Evolutionary conservation across 148 eudicot genomes (phyloP), one percentile per base, ranked within the genome.

Genomic region (Vaccinium corymbosum): DNA sequence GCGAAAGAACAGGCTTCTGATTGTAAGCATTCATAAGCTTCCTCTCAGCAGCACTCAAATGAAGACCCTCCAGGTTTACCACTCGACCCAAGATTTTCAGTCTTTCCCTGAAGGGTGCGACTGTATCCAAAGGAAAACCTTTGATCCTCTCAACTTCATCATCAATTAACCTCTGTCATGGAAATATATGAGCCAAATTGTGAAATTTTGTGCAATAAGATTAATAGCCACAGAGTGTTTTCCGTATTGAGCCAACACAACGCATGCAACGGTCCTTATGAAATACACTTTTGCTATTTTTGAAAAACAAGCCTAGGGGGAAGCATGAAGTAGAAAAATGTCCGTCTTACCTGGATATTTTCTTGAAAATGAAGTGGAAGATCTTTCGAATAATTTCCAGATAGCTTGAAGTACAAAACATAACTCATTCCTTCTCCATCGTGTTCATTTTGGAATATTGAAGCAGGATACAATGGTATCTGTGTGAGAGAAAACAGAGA

Each of bases 1-100:
- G 98, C n/a, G 98, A 90, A 48, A 95, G 97, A 78, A 94, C 97
- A 27, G 98, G 98, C 88, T 95, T 95, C 78, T 95, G 98, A 82
- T 96, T 96, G 90, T 96, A 96, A 75, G 95, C 94, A 85, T 90
- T 91, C 80, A 96, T 91, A 9, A 96, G 93, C 88, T 90, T 96
- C 90, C 89, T 92, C 86, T 96, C 98, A 1, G 98, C 88, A 42
- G 90, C 48, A 84, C 91, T 92, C 76, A 93, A 85, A 59, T 89
- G 90, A 83, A 96, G 90, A 66, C 93, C 93, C 62, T 96, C 98
- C 79, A 92, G 1, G 79, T 96, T 96, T 29, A 84, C 91, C 75
- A 94, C 87, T 85, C 98, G 92, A 38, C 95, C 93, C 90, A 96
- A 83, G 51, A 96, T 94, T 90, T 96, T 96, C 51, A 96, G 90